Evolutionary conservation across 225 moss, liverwort and hornwort genomes (phyloP).

Genomic region (Takakia lepidozioides): DNA sequence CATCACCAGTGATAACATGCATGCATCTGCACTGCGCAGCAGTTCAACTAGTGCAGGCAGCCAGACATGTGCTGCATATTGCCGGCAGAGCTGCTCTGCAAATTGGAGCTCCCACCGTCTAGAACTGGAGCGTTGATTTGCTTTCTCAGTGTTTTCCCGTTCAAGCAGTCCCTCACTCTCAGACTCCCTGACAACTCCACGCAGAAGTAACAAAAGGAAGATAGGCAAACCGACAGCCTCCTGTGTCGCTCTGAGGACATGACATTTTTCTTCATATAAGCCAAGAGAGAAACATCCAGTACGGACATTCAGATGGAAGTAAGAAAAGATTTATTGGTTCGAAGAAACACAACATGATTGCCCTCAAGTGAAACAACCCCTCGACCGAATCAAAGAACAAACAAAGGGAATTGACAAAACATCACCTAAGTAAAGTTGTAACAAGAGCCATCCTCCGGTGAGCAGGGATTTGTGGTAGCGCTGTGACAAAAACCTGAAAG

Average conservation of each 20-base stretch:
- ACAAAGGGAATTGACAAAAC: too few relatives aligned
- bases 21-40: slow-evolving; percentile 41
- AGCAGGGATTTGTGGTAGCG: slow-evolving; percentile 69
- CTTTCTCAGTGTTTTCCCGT: slow-evolving; percentile 3
- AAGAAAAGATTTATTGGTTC: too few relatives aligned
- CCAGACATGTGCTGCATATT: slow-evolving; percentile 57
- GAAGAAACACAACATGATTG: too few relatives aligned
- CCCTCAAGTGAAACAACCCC: too few relatives aligned
- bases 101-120: slow-evolving; percentile 56
- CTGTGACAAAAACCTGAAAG: slow-evolving; percentile 64
- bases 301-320: too few relatives aligned
- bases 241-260: slow-evolving; percentile 46
- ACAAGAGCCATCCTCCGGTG: slow-evolving; percentile 80
- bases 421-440: slow-evolving; percentile 84
- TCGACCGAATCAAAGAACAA: too few relatives aligned
- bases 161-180: too few relatives aligned
- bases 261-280: too few relatives aligned
- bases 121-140: background rate
- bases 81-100: slow-evolving; percentile 67
- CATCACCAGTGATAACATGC: slow-evolving; percentile 25
- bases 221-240: slow-evolving; percentile 67
- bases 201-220: slow-evolving; percentile 61
- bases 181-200: slow-evolving; percentile 10
- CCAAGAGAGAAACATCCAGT: too few relatives aligned
- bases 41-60: slow-evolving; percentile 78